Conservation (phyloP, 345 rosid genomes). For the Passiflora organensis region DNA sequence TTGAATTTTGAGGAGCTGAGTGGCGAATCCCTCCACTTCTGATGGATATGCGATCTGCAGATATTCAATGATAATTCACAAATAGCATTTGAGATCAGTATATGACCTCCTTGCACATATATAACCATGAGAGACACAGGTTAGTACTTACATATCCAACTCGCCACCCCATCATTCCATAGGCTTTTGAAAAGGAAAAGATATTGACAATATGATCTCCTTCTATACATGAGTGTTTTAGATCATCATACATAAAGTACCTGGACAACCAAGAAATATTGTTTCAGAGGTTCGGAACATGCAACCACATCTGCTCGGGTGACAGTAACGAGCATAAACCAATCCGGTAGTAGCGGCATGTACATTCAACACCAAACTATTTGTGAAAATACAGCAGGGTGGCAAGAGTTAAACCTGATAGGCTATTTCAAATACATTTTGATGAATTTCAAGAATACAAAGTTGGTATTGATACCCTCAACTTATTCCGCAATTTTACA, state of each 20-base stretch:
- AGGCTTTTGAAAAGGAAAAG: slow-evolving; percentile 96
- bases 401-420: too few relatives aligned
- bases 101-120: not conserved
- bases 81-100: not conserved
- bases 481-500: too few relatives aligned
- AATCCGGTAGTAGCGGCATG: too few relatives aligned
- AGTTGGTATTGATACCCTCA: too few relatives aligned
- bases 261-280: slow-evolving; percentile 42
- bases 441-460: too few relatives aligned
- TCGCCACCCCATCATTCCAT: slow-evolving; percentile 99
- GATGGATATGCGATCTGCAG: slow-evolving; percentile 89
- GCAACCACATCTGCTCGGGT: too few relatives aligned
- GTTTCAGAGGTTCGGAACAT: too few relatives aligned
- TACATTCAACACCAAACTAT: too few relatives aligned
- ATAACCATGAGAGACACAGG: not conserved
- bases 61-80: not conserved
- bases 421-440: too few relatives aligned
- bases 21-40: slow-evolving; percentile 60
- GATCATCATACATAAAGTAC: slow-evolving; percentile 94
- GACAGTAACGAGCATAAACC: too few relatives aligned
- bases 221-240: slow-evolving; percentile 77
- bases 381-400: too few relatives aligned
- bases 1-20: slow-evolving; percentile 77
- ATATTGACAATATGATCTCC: slow-evolving; percentile 89
- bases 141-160: slow-evolving; percentile 83